Evolutionary conservation across 108 stramenopile genomes (phyloP), one percentile per base, ranked within the genome.

Genomic region (Bacterosira constricta): DNA sequence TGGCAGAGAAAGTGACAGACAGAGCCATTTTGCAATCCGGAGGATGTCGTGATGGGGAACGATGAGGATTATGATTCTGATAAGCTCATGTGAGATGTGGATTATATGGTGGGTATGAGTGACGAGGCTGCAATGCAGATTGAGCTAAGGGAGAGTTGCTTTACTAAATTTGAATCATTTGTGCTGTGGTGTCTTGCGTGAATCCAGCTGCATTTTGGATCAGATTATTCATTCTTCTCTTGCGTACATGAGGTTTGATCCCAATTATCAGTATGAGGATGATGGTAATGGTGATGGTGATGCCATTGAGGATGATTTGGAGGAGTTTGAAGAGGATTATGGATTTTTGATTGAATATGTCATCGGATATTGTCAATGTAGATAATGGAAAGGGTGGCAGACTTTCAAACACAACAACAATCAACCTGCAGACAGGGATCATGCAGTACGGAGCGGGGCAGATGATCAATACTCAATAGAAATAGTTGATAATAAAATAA

Each of bases 141-240:
- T 73, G 97, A 99, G 80, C 86, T 99, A 60, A 73, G 97, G 41
- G 98, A 99, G 77, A 94, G 88, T 59, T 98, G 97, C 73, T 96
- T 99, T 70, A 91, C 92, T 63, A 97, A 96, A 51, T 94, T 98
- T 69, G 96, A 97, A 69, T 88, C 89, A 5, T 96, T 99, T 74
- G 94, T 98, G 21, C 66, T 89, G 66, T 82, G 96, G 26, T 98
- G 97, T 79, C 96, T 97, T 9, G 75, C 81, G n/a, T 95, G 98
- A 85, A 89, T 97, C 29, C 77, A 94, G 57, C 88, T 94, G 17
- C 93, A 96, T 77, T 69, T 64, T 98, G 79, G 75, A 83, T 39
- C 78, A 82, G 34, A 88, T 94, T 58, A 74, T 96, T 39, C 77
- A 85, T 49, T 80, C 90, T 1, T 80, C 91, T 0, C 72, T 97